Conservation (phyloP, 139 green algal genomes). For the Nannochloris sp. region DNA sequence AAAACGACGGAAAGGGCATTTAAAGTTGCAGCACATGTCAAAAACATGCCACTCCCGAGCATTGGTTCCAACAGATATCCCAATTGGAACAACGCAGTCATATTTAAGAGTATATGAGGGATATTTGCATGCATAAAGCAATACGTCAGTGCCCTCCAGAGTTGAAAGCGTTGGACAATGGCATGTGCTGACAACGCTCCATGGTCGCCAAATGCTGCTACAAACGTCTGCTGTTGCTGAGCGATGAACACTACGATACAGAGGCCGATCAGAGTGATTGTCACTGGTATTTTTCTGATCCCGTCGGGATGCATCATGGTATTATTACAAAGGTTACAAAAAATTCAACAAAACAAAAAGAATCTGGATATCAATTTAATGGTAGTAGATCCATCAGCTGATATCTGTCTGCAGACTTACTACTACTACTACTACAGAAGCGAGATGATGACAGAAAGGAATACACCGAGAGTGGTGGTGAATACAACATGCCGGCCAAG, state of each 20-base stretch:
- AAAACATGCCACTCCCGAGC: slow-evolving; percentile 13
- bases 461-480: too few relatives aligned
- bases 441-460: too few relatives aligned
- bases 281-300: neutral
- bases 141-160: slow-evolving; percentile 44
- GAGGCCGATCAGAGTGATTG: neutral
- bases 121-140: slow-evolving; percentile 49
- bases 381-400: too few relatives aligned
- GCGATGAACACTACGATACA: neutral
- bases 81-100: slow-evolving; percentile 67
- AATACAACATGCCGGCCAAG: too few relatives aligned
- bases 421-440: too few relatives aligned
- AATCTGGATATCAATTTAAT: too few relatives aligned
- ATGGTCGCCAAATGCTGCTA: neutral
- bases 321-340: too few relatives aligned
- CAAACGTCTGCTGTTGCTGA: neutral
- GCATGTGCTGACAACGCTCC: neutral
- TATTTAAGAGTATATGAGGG: slow-evolving; percentile 70
- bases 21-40: neutral
- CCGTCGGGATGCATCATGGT: neutral
- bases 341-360: too few relatives aligned
- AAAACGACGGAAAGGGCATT: neutral
- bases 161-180: slow-evolving; percentile 10
- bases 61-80: slow-evolving; percentile 33
- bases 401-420: too few relatives aligned